Percentiles rank a stretch among this genome's conserved stretches.
Evolutionary conservation across 2,329 filamentous ascomycete species (phyloP).

Genomic region (Aaosphaeria pasadenensis): DNA sequence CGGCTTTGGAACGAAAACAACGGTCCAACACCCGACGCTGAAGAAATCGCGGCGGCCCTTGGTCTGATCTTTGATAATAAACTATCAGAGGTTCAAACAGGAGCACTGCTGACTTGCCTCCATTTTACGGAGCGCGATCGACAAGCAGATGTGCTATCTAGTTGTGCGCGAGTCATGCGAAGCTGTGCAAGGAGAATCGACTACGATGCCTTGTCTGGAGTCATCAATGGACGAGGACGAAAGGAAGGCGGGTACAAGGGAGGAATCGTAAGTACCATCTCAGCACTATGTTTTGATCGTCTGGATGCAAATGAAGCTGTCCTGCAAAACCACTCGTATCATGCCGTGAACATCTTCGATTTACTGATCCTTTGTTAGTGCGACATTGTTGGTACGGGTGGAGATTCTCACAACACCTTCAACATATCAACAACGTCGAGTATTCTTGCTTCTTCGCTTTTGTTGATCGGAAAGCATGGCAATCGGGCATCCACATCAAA

Average conservation of each 20-base stretch:
- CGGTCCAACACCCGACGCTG: conserved; percentile 54
- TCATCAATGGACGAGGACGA: conserved; percentile 59
- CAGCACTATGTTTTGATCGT: no score
- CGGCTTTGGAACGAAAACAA: conserved; percentile 62
- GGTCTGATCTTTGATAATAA: conserved; percentile 88
- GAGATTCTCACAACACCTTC: conserved; percentile 96
- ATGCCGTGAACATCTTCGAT: neutral
- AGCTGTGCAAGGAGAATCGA: conserved; percentile 73
- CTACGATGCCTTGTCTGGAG: conserved; percentile 55
- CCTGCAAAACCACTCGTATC: no score
- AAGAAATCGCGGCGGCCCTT: conserved; percentile 86
- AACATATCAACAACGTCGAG: conserved; percentile 96
- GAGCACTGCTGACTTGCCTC: conserved; percentile 81
- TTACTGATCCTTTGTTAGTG: conserved; percentile 47
- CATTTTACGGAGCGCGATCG: conserved; percentile 88
- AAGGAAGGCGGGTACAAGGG: conserved; percentile 74
- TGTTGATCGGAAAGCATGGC: conserved; percentile 90
- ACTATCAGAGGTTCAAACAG: conserved; percentile 83
- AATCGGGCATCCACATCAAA: conserved; percentile 94
- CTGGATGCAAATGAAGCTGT: no score
- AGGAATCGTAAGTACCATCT: conserved; percentile 64
- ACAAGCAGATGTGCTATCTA: conserved; percentile 79
- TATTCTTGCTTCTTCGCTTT: conserved; percentile 80
- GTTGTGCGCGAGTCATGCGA: conserved; percentile 81
- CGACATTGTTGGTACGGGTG: conserved; percentile 96